Evolutionary conservation across 83 land plant species (phyloP), one percentile per base, ranked within the genome.

Genomic region (Thuja plicata): DNA sequence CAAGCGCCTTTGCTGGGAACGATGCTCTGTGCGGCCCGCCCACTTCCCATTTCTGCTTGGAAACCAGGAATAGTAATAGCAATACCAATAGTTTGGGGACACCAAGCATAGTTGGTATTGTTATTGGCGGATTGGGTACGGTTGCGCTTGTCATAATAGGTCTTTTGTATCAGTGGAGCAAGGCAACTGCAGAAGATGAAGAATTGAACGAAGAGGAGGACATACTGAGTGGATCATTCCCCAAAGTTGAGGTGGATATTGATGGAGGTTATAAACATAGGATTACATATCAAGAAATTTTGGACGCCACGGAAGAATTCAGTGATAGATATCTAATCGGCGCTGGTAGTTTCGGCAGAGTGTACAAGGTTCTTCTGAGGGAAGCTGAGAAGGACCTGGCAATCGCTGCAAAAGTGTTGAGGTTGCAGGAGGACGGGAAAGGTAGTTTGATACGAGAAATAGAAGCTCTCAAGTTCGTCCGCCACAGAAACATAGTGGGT

Each of bases 1-100:
- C 88, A 0, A 60, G 76, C 37, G 93, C 93, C 74, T 94, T 93
- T 38, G 16, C 87, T 32, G 95, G 93, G 24, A 97, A 96, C 32
- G 88, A 88, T 9, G 94, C 90, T 60, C 89, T 95, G 2, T 97
- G 99, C 81, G 96, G 97, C 43, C 91, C 89, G 13, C 66, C 87
- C n/a, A 46, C 60, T 9, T 50, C 87, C 0, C 89, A 79, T 4
- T 79, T 89, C 16, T 83, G 87, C 48, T 32, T 21, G 87, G 62
- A 13, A 24, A 0, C 7, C 8, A 57, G 54, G 7, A 45, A 21
- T 0, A 77, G 41, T 16, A 21, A 1, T 6, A 3, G 7, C 7
- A 78, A 35, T 15, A 77, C 15, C 1, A 77, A 78, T 7, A 38
- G 21, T 37, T 78, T 32, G 21, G 24, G 80, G 19, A 17, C 6